Conservation (phyloP, 2,329 filamentous ascomycete species). For the Botrytis pseudocinerea region DNA sequence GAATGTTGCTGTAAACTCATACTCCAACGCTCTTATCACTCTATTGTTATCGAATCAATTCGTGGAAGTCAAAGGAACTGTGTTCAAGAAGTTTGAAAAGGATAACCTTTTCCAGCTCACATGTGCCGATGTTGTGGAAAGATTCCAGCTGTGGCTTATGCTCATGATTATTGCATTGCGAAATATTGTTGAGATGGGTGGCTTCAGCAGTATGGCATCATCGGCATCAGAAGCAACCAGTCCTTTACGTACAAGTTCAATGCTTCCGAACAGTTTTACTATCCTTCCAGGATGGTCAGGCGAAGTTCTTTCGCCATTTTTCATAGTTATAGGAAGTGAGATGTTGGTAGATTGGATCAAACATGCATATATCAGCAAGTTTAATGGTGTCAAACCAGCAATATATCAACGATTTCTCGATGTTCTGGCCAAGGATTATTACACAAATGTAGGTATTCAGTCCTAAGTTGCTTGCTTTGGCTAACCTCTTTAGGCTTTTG, state of each 20-base stretch:
- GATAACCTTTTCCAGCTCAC: conserved; percentile 96
- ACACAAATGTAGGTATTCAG: conserved; percentile 70
- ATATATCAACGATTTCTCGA: conserved; percentile 91
- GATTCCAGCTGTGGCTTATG: conserved; percentile 98
- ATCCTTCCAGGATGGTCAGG: conserved; percentile 83
- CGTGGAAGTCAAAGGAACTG: conserved; percentile 96
- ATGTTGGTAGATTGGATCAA: conserved; percentile 97
- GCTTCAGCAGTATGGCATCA: conserved; percentile 62
- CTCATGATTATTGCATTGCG: conserved; percentile 92
- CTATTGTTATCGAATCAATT: conserved; percentile 96
- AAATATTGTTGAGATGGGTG: conserved; percentile 94
- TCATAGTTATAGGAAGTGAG: conserved; percentile 92
- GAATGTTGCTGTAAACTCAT: conserved; percentile 97
- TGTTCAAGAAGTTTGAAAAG: conserved; percentile 98
- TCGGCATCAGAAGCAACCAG: conserved; percentile 53
- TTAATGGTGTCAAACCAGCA: conserved; percentile 91
- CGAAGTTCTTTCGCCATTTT: conserved; percentile 87
- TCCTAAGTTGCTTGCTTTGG: conserved; percentile 22
- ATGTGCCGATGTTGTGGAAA: conserved; percentile 93
- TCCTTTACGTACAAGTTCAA: conserved; percentile 63
- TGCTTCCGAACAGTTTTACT: conserved; percentile 88
- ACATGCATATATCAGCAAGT: conserved; percentile 96
- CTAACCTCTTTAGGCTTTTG: conserved; percentile 66
- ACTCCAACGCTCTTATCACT: conserved; percentile 92
- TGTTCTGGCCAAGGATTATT: conserved; percentile 95